These are phyloP conservation scores for Phytophthora parvispora DNA, from an alignment of 352 stramenopile genomes.

Conservation along the genomic window DNA sequence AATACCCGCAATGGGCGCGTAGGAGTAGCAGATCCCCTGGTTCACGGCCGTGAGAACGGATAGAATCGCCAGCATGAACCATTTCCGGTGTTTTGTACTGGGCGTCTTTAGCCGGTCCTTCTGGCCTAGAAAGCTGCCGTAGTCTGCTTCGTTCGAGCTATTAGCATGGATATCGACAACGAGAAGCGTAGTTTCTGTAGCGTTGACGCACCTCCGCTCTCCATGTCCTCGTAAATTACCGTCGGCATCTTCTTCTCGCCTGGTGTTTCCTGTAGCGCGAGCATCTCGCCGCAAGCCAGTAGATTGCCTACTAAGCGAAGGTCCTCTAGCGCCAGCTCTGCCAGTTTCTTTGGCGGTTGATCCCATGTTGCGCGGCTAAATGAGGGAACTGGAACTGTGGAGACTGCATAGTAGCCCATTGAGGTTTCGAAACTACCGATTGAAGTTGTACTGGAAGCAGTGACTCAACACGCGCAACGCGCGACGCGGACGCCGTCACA, in stretches of 20 bases:
- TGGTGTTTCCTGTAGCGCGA: conserved; percentile 10
- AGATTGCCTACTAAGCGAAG: conserved; percentile 1
- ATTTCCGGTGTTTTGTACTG: conserved; percentile 9
- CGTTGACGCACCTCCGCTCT: conserved; percentile 19
- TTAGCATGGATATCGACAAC: not conserved
- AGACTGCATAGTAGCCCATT: not conserved
- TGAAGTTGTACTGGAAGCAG: conserved; percentile 2
- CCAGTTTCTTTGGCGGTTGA: conserved; percentile 1
- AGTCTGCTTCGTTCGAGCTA: conserved; percentile 11
- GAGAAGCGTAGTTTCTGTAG: not conserved
- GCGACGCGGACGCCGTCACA: conserved; percentile 6
- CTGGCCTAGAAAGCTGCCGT: conserved; percentile 32
- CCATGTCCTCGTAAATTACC: conserved; percentile 38
- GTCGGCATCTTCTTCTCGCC: conserved; percentile 20
- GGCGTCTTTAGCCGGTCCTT: conserved; percentile 10
- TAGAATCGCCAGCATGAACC: conserved; percentile 75
- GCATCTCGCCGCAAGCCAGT: conserved; percentile 14
- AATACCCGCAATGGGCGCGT: conserved; percentile 76
- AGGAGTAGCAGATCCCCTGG: conserved; percentile 84
- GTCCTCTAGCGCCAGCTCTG: not conserved
- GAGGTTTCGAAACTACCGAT: conserved; percentile 22
- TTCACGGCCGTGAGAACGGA: conserved; percentile 75
- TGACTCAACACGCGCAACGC: too few relatives aligned
- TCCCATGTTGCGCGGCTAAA: conserved; percentile 1
- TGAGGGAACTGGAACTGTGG: not conserved